Evolutionary conservation across 441 rosid genomes (phyloP).

Genomic region (Erysimum pusillum): DNA sequence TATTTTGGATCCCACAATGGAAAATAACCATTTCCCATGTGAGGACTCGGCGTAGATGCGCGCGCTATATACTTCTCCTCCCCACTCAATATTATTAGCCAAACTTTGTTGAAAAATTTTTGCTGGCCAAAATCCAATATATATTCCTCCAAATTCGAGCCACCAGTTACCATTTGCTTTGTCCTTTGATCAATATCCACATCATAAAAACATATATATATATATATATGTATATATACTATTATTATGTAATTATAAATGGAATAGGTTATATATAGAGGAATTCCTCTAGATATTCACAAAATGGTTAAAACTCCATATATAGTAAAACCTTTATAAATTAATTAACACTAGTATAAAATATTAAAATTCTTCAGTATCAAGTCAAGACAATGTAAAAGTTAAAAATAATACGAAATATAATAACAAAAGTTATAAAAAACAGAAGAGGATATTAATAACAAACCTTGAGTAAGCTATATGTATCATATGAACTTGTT

Average conservation of each 20-base stretch:
- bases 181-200: not conserved
- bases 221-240: no score
- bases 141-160: not conserved
- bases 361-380: no score
- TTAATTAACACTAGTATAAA: no score
- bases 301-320: not conserved
- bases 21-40: constrained; percentile 12
- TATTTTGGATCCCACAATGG: not conserved
- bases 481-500: not conserved
- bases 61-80: constrained; percentile 21
- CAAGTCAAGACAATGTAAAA: no score
- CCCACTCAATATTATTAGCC: constrained; percentile 1
- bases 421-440: no score
- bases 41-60: not conserved
- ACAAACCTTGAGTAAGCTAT: not conserved
- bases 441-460: no score
- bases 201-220: no score
- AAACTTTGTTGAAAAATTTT: not conserved
- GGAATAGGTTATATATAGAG: not conserved
- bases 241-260: not conserved
- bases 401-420: no score
- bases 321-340: not conserved
- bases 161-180: not conserved
- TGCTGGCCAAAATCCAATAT: constrained; percentile 20
- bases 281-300: no score